These are phyloP conservation scores for Paxillus ammoniavirescens DNA, from an alignment of 768 basidiomycete genomes.

Conservation along the genomic window DNA sequence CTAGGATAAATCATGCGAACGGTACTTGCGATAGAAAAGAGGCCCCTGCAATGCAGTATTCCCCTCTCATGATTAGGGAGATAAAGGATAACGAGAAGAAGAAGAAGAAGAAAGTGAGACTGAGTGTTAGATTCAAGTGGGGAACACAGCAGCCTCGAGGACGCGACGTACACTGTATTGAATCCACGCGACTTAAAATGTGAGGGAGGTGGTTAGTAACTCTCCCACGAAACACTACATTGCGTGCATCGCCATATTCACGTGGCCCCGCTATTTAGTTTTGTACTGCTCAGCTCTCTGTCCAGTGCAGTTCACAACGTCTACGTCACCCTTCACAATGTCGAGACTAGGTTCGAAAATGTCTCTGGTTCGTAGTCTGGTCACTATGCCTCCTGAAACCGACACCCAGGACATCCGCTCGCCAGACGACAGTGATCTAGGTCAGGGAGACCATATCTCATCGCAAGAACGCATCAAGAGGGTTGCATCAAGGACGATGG, in stretches of 20 bases:
- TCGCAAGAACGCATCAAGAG: slow-evolving; percentile 51
- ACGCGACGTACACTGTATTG: slow-evolving; percentile 8
- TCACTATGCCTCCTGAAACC: slow-evolving; percentile 23
- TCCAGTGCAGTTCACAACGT: neutral
- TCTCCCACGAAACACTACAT: slow-evolving; percentile 17
- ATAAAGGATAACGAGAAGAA: slow-evolving; percentile 12
- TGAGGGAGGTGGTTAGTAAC: neutral
- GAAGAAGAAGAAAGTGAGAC: slow-evolving; percentile 19
- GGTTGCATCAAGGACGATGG: slow-evolving; percentile 56
- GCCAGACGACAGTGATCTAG: slow-evolving; percentile 29
- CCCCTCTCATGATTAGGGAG: slow-evolving; percentile 57
- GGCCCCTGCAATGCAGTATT: slow-evolving; percentile 71
- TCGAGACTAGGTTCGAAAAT: slow-evolving; percentile 24
- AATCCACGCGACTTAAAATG: slow-evolving; percentile 12
- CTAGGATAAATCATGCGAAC: neutral
- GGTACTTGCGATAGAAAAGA: slow-evolving; percentile 66
- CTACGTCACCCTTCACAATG: slow-evolving; percentile 14
- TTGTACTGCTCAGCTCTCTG: neutral
- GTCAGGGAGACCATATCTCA: slow-evolving; percentile 25
- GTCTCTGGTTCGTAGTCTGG: slow-evolving; percentile 18
- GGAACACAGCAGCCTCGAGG: slow-evolving; percentile 23
- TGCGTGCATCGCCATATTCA: slow-evolving; percentile 8
- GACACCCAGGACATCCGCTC: slow-evolving; percentile 33
- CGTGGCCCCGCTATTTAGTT: neutral
- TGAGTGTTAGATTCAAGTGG: slow-evolving; percentile 11